Percentiles rank a stretch among this genome's conserved stretches.
Evolutionary conservation across 148 eudicot species (phyloP).

Genomic region (Vaccinium darrowii): DNA sequence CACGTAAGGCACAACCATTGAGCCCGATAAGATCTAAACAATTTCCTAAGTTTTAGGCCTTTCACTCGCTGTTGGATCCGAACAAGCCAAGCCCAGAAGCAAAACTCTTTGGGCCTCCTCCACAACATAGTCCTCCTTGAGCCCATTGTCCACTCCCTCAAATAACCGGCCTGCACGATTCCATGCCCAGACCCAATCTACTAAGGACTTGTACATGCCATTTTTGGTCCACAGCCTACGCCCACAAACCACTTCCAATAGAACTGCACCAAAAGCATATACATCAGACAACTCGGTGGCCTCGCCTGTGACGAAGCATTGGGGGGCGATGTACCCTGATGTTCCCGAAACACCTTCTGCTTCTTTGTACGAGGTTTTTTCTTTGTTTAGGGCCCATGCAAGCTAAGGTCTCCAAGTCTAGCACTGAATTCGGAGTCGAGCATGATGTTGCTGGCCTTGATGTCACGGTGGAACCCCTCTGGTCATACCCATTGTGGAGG

Average conservation of each 20-base stretch:
- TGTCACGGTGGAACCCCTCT: slow-evolving; percentile 75
- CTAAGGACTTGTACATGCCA: slow-evolving; percentile 41
- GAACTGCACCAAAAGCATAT: neutral
- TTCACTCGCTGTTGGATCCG: slow-evolving; percentile 55
- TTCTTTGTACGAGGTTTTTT: slow-evolving; percentile 62
- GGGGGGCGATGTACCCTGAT: no score
- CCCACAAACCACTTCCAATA: slow-evolving; percentile 71
- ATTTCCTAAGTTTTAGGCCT: slow-evolving; percentile 60
- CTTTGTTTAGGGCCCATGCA: slow-evolving; percentile 77
- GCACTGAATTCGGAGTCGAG: slow-evolving; percentile 76
- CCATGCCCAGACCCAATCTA: slow-evolving; percentile 84
- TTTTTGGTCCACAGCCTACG: slow-evolving; percentile 52
- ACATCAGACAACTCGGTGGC: slow-evolving; percentile 48
- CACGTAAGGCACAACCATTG: slow-evolving; percentile 44
- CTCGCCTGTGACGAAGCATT: slow-evolving; percentile 77
- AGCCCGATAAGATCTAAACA: slow-evolving; percentile 61
- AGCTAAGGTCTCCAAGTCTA: slow-evolving; percentile 83
- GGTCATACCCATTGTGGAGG: slow-evolving; percentile 66
- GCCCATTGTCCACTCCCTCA: slow-evolving; percentile 57
- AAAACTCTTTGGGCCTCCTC: slow-evolving; percentile 64
- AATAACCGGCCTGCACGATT: slow-evolving; percentile 57
- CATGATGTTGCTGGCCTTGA: slow-evolving; percentile 89
- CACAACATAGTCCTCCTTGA: slow-evolving; percentile 35
- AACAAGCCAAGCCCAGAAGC: slow-evolving; percentile 69
- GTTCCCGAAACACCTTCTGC: slow-evolving; percentile 74